These are phyloP conservation scores for Tetradesmus lagerheimii DNA, from an alignment of 139 green algal genomes.

Conservation along the genomic window DNA sequence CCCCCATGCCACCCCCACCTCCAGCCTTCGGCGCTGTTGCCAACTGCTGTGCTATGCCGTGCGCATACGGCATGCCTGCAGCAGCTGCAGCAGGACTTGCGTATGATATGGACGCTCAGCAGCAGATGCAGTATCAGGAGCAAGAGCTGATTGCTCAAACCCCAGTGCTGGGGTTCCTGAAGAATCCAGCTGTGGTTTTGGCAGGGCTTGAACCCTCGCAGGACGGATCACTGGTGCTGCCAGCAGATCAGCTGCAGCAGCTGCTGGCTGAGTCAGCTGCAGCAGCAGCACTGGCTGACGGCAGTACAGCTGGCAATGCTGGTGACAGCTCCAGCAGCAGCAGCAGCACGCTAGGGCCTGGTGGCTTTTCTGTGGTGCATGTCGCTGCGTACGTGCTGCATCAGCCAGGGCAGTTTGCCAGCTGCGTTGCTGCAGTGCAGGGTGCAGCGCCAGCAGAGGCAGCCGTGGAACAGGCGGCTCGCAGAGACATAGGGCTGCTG, in stretches of 20 bases:
- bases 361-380: neutral
- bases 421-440: neutral
- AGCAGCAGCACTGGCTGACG: neutral
- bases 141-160: neutral
- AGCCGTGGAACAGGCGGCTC: neutral
- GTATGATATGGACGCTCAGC: neutral
- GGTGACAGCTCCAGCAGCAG: neutral
- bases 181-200: neutral
- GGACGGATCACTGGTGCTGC: neutral
- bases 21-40: neutral
- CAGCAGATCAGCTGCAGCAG: conserved; percentile 16
- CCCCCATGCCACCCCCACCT: neutral
- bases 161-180: neutral
- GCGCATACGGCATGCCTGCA: neutral
- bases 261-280: neutral
- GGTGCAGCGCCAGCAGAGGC: neutral
- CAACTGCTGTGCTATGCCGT: neutral
- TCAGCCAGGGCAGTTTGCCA: neutral
- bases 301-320: neutral
- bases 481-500: conserved; percentile 3
- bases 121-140: neutral
- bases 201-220: neutral
- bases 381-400: neutral
- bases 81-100: neutral
- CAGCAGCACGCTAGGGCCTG: neutral